Evolutionary conservation across 2,329 filamentous ascomycete genomes (phyloP), one percentile per base, ranked within the genome.

Genomic region (Tothia fuscella): DNA sequence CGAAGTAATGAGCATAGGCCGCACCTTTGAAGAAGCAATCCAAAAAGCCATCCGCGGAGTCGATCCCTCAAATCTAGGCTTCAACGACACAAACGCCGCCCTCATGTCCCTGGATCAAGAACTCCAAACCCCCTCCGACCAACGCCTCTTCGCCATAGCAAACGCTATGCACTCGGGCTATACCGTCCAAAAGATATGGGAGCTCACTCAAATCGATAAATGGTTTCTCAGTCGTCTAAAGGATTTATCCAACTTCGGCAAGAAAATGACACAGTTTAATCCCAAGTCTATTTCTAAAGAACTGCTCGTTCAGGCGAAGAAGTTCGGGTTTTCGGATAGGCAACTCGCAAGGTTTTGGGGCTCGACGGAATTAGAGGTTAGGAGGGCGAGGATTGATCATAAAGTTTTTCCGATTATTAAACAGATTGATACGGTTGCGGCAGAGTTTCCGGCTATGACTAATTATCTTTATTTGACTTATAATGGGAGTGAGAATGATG

Each of bases 401-500:
- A 83, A 83, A 32, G 86, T 98, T 53, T 76, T 76, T 49, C 91
- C 91, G 0, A 81, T 86, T 47, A 89, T 95, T 42, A 96, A 96
- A 73, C 89, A 96, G 66, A 96, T 98, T 46, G 91, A 98, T 65
- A 98, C 91, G 0, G 91, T 98, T 36, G 91, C 91, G 38, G 91
- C 88, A 13, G 91, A 98, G 62, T 96, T 95, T 68, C 89, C 89
- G 5, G 83, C 86, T 5, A 81, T 76, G 51, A 96, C 91, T 16
- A 96, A 98, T 64, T 98, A 98, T 58, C 74, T 96, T 9, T 96
- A 96, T 63, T 69, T 93, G 47, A 96, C 91, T 0, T 96, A 96
- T 69, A 95, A 95, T 56, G 89, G 83, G 12, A 79, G 78, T 0
- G 82, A 89, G 61, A 80, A 83, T 50, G 91, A 98, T 53, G 69